A percentile compares a stretch with the other conserved stretches of the same genome.
These are phyloP conservation scores for Sugiyamaella americana DNA, from an alignment of 805 yeast species.

Conservation along the genomic window DNA sequence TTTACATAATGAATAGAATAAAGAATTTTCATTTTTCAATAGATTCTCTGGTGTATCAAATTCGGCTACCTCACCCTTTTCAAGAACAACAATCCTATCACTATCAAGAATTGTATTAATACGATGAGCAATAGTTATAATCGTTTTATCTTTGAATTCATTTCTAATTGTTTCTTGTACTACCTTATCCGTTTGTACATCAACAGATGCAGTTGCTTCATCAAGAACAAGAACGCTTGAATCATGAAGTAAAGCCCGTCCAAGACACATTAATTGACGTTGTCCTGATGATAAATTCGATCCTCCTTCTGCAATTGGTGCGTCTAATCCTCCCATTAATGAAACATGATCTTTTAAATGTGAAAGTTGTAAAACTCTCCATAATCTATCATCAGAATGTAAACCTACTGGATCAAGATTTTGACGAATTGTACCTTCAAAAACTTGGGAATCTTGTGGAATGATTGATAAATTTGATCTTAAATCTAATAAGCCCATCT, in stretches of 20 bases:
- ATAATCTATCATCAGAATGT: constrained; percentile 45
- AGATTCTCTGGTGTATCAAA: constrained; percentile 64
- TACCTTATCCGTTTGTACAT: constrained; percentile 68
- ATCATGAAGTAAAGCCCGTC: constrained; percentile 66
- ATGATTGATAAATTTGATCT: constrained; percentile 55
- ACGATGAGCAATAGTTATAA: constrained; percentile 80
- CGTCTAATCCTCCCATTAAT: constrained; percentile 43
- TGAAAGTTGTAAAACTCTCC: constrained; percentile 50
- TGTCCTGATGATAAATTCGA: constrained; percentile 77
- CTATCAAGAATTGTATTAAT: constrained; percentile 75
- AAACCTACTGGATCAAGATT: constrained; percentile 56
- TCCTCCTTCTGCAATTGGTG: constrained; percentile 62
- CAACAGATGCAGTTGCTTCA: constrained; percentile 79
- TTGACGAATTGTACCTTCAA: constrained; percentile 54
- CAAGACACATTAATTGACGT: constrained; percentile 70
- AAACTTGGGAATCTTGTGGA: constrained; percentile 66
- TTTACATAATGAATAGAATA: constrained; percentile 74
- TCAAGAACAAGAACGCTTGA: constrained; percentile 68
- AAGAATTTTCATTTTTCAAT: constrained; percentile 56
- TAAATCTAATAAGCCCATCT: constrained; percentile 49
- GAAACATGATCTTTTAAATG: constrained; percentile 50
- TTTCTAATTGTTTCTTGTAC: constrained; percentile 69
- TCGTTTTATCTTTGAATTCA: constrained; percentile 62
- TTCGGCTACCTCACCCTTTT: constrained; percentile 61
- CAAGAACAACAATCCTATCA: constrained; percentile 67